Percentiles rank a stretch among this genome's conserved stretches.
Evolutionary conservation across 169 alveolate species (phyloP).

Genomic region (Plasmodium knowlesi): DNA sequence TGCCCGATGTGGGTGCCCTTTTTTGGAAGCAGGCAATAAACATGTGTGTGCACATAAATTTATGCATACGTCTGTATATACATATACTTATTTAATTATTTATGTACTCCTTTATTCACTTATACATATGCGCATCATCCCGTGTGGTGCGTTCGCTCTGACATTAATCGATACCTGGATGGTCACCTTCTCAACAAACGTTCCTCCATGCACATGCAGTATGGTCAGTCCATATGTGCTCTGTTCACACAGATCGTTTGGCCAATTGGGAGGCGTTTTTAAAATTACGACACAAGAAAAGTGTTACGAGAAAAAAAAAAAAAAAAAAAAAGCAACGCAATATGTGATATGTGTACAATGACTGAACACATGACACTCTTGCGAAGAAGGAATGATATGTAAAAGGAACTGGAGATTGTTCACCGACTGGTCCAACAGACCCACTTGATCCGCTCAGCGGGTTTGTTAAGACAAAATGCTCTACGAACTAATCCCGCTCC

Average conservation of each 20-base stretch:
- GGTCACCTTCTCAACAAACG: neutral
- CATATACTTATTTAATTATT: neutral
- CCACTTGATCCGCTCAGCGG: neutral
- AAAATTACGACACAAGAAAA: neutral
- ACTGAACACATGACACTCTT: neutral
- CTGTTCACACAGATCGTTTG: neutral
- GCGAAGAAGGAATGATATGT: neutral
- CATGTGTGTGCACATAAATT: neutral
- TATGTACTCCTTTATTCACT: neutral
- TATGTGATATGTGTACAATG: neutral
- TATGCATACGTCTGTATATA: neutral
- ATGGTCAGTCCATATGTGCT: neutral
- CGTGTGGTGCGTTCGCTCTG: neutral
- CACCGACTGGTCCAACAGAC: neutral
- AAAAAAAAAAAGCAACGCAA: neutral
- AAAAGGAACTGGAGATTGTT: neutral
- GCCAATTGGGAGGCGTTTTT: neutral
- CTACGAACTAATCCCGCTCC: slow-evolving; percentile 84
- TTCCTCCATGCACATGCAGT: neutral
- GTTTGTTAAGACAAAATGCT: neutral
- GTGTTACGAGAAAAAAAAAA: neutral
- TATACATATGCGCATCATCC: neutral
- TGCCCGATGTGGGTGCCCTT: neutral
- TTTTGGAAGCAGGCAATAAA: neutral
- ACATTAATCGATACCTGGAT: neutral